These are phyloP conservation scores for Lumnitzera littorea DNA, from an alignment of 345 rosid genomes.

Conservation along the genomic window DNA sequence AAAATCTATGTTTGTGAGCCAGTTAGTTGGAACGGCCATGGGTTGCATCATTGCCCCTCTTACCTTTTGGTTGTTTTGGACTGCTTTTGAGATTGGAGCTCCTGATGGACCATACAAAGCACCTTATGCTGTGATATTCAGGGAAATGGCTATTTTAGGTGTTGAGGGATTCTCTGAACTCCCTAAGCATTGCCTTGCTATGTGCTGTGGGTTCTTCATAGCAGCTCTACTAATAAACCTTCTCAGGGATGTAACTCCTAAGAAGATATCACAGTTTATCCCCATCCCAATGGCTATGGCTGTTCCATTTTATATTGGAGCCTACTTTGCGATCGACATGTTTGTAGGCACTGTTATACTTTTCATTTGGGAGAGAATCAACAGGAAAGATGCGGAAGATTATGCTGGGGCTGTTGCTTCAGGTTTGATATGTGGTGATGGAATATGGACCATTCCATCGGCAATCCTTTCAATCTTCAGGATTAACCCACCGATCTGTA, in stretches of 20 bases:
- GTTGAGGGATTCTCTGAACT: slow-evolving; percentile 70
- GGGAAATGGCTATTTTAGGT: slow-evolving; percentile 87
- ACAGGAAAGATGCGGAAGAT: slow-evolving; percentile 66
- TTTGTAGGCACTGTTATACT: slow-evolving; percentile 73
- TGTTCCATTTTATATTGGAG: slow-evolving; percentile 80
- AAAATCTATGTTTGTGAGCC: slow-evolving; percentile 89
- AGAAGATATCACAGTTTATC: slow-evolving; percentile 60
- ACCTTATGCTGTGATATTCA: slow-evolving; percentile 77
- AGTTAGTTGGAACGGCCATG: slow-evolving; percentile 75
- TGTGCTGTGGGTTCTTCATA: slow-evolving; percentile 64
- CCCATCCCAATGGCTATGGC: slow-evolving; percentile 97
- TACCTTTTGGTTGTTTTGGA: slow-evolving; percentile 87
- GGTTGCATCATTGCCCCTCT: slow-evolving; percentile 89
- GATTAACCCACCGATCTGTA: slow-evolving; percentile 87
- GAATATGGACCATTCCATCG: slow-evolving; percentile 88
- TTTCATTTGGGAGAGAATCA: slow-evolving; percentile 64
- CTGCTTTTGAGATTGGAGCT: slow-evolving; percentile 76
- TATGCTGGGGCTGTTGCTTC: slow-evolving; percentile 80
- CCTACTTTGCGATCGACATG: slow-evolving; percentile 89
- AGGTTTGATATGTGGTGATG: slow-evolving; percentile 86
- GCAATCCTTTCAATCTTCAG: slow-evolving; percentile 81
- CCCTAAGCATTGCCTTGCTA: slow-evolving; percentile 68
- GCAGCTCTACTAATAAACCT: slow-evolving; percentile 62
- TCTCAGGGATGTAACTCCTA: slow-evolving; percentile 59
- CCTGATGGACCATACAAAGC: slow-evolving; percentile 87